Conservation (phyloP, 129 eudicot genomes). For the Flaveria trinervia region DNA sequence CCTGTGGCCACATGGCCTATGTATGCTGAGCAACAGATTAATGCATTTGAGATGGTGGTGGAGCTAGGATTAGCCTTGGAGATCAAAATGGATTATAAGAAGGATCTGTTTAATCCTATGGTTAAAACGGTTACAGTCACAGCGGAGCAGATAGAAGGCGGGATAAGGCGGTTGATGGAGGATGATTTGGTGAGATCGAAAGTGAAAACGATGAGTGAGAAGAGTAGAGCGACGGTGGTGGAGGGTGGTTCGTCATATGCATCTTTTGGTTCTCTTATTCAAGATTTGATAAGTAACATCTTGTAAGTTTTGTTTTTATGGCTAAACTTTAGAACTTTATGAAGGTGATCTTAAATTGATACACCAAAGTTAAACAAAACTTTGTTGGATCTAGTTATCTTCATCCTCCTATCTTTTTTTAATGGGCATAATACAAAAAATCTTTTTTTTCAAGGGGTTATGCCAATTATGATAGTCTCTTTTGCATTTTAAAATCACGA, state of each 20-base stretch:
- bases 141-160: slow-evolving; percentile 32
- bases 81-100: slow-evolving; percentile 43
- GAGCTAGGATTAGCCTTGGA: slow-evolving; percentile 52
- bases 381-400: not conserved
- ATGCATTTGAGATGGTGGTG: slow-evolving; percentile 49
- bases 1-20: slow-evolving; percentile 47
- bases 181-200: slow-evolving; percentile 18
- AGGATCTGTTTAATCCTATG: not conserved
- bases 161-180: slow-evolving; percentile 39
- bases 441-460: not conserved
- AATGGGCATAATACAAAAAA: not conserved
- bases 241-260: slow-evolving; percentile 58
- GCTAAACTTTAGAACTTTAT: not conserved
- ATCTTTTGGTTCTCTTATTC: slow-evolving; percentile 27
- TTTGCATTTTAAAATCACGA: not conserved
- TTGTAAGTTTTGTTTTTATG: not conserved
- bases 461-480: not conserved
- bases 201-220: slow-evolving; percentile 41
- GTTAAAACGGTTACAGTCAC: slow-evolving; percentile 23
- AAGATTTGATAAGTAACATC: slow-evolving; percentile 18
- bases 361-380: not conserved
- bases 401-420: not conserved
- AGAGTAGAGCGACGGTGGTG: slow-evolving; percentile 35
- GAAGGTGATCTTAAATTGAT: not conserved
- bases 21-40: slow-evolving; percentile 49